Evolutionary conservation across 169 alveolate species (phyloP), one percentile per base, ranked within the genome.

Genomic region (Plasmodium fragile): DNA sequence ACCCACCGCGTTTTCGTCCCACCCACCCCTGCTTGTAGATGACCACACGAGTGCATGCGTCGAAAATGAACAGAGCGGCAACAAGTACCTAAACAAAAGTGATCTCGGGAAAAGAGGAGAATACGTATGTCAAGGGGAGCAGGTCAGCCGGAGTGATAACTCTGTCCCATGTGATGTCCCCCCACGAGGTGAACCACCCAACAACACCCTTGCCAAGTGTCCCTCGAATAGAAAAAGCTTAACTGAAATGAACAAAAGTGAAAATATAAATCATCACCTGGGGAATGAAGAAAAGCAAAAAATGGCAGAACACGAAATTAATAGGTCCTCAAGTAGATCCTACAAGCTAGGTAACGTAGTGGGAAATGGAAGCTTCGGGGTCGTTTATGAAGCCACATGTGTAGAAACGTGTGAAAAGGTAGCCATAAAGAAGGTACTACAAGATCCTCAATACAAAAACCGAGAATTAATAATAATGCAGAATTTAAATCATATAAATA

Each of bases 351-450:
- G 98, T 30, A 96, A 97, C 80, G 97, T 98, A 28, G 95, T 99
- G 28, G 99, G 99, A 3, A 99, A 98, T 77, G 99, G 99, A 10
- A 98, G 99, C 6, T 99, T 99, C 94, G 99, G 99, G 25, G 99
- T 99, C 1, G 99, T 99, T 0, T 98, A 98, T 81, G 99, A 98
- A 92, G 99, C 99, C 6, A 95, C 95, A 36, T 97, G 97, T 18
- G 85, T 97, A 34, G 99, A 98, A 25, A 98, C 99, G 4, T 99
- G 99, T 0, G 99, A 98, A 89, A 95, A 96, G 11, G 99, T 98
- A 1, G 99, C 99, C 8, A 98, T 99, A 36, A 99, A 99, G 93
- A 98, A 98, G 90, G 99, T 99, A 2, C 96, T 98, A 43, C 99
- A 98, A 97, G 99, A 98, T 83, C 98, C 98, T 55, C 97, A 99